These are phyloP conservation scores for Kalanchoe fedtschenkoi DNA, from an alignment of 164 flowering plant species.

Conservation along the genomic window DNA sequence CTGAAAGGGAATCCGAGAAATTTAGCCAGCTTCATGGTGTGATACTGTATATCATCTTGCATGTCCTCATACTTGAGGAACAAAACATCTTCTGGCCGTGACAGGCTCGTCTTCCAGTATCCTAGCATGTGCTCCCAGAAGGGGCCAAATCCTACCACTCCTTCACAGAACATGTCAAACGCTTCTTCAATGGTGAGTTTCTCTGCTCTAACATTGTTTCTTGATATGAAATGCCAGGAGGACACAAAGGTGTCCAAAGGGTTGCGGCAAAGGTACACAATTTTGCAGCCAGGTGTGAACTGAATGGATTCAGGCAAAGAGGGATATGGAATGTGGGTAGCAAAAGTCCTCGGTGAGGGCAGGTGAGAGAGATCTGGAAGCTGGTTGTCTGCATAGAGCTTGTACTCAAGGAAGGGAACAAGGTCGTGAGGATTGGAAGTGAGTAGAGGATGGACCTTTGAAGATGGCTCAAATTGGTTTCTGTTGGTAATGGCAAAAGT, in stretches of 20 bases:
- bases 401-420: slow-evolving; percentile 13
- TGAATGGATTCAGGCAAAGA: slow-evolving; percentile 14
- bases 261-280: slow-evolving; percentile 17
- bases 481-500: slow-evolving; percentile 16
- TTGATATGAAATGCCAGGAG: slow-evolving; percentile 9
- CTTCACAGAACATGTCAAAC: slow-evolving; percentile 13
- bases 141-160: slow-evolving; percentile 8
- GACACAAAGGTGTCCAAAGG: slow-evolving; percentile 18
- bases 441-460: slow-evolving; percentile 9
- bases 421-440: slow-evolving; percentile 15
- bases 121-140: slow-evolving; percentile 14
- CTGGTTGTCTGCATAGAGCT: background rate
- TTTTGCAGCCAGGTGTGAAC: slow-evolving; percentile 7
- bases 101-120: slow-evolving; percentile 14
- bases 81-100: slow-evolving; percentile 8
- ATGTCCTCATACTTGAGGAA: slow-evolving; percentile 19
- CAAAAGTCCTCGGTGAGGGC: slow-evolving; percentile 15
- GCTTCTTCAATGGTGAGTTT: slow-evolving; percentile 6
- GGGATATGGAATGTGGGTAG: slow-evolving; percentile 13
- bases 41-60: slow-evolving; percentile 9
- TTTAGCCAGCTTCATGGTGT: slow-evolving; percentile 13
- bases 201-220: background rate
- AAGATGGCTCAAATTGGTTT: background rate
- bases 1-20: slow-evolving; percentile 12
- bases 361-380: slow-evolving; percentile 7